Percentiles rank a stretch among this genome's conserved stretches.
phyloP scores from a whole-genome alignment of 1,139 yeast genomes.

The Geotrichum bryndzae region DNA sequence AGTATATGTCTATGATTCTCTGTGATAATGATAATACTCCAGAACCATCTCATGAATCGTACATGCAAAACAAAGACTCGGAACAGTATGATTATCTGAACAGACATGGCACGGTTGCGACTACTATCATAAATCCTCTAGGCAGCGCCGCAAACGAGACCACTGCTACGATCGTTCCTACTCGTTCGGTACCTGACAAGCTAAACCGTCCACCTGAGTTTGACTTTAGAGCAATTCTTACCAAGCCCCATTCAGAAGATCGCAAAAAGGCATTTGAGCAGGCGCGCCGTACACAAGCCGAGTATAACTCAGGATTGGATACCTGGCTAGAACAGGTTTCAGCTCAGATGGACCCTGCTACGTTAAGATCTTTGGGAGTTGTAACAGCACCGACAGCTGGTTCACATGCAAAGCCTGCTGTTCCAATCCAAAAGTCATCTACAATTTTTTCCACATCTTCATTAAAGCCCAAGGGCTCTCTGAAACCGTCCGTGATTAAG shows the following conservation, averaged over 20 bases:
- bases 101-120: conserved; percentile 13
- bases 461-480: conserved; percentile 6
- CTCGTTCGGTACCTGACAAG: background rate
- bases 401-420: conserved; percentile 1
- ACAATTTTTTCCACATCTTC: conserved; percentile 4
- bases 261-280: conserved; percentile 28
- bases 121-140: background rate
- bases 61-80: background rate
- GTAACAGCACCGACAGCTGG: background rate
- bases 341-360: background rate
- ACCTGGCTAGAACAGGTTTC: conserved; percentile 31
- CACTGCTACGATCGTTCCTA: background rate
- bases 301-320: conserved; percentile 33
- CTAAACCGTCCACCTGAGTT: conserved; percentile 33
- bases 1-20: background rate
- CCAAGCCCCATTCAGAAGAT: conserved; percentile 27
- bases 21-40: background rate
- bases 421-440: background rate
- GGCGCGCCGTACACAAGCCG: conserved; percentile 30
- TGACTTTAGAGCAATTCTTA: conserved; percentile 33
- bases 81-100: conserved; percentile 4
- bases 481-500: conserved; percentile 10
- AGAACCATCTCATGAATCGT: background rate
- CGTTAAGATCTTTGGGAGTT: conserved; percentile 1
- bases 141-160: background rate